Evolutionary conservation across 1,139 yeast genomes (phyloP).

Genomic region (Yamadazyma triangularis): DNA sequence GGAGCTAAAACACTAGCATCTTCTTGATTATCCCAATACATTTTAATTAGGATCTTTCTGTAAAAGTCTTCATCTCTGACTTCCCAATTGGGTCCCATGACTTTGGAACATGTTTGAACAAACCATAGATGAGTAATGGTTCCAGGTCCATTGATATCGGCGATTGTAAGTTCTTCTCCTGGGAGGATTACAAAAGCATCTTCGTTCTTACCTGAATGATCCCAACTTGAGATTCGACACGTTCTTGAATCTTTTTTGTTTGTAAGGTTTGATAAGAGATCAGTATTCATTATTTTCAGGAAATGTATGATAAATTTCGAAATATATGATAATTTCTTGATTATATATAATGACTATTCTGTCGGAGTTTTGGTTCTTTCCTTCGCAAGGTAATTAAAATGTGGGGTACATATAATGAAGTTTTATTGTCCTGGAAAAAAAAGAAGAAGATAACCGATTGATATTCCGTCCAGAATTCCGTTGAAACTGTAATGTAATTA

Average conservation of each 20-base stretch:
- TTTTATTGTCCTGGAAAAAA: too few relatives aligned
- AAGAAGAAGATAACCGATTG: too few relatives aligned
- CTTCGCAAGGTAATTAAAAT: too few relatives aligned
- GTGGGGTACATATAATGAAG: too few relatives aligned
- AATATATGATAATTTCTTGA: too few relatives aligned
- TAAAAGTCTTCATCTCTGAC: slow-evolving; percentile 2
- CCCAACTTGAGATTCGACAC: slow-evolving; percentile 2
- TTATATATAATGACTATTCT: too few relatives aligned
- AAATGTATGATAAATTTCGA: too few relatives aligned
- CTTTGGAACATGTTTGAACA: slow-evolving; percentile 2
- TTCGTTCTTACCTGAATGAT: slow-evolving; percentile 3
- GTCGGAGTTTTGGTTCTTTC: too few relatives aligned
- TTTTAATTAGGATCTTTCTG: slow-evolving; percentile 1
- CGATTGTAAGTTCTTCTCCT: slow-evolving; percentile 1
- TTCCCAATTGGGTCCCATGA: slow-evolving; percentile 3
- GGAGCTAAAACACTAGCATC: slow-evolving; percentile 2
- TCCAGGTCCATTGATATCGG: slow-evolving; percentile 2
- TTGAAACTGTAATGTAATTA: too few relatives aligned
- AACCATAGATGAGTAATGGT: slow-evolving; percentile 3
- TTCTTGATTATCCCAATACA: slow-evolving; percentile 1
- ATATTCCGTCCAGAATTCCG: too few relatives aligned
- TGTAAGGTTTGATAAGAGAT: not conserved
- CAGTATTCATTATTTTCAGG: not conserved
- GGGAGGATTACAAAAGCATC: slow-evolving; percentile 2
- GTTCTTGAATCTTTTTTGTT: slow-evolving; percentile 1